Conservation (phyloP, 2,329 filamentous ascomycete species). For the Clonostachys rhizophaga region DNA sequence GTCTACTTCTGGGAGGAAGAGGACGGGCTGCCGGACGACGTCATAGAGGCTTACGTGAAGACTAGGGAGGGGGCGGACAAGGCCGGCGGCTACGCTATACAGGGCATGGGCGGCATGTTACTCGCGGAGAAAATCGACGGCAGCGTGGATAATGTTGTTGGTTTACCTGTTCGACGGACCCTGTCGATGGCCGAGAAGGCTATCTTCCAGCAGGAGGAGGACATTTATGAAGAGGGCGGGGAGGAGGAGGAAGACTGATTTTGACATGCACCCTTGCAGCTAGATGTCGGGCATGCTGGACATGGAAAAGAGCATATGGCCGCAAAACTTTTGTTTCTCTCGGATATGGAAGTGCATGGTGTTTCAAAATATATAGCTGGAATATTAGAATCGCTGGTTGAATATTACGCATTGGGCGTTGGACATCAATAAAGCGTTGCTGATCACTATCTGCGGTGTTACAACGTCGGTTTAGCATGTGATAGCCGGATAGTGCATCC, state of each 20-base stretch:
- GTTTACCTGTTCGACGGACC: conserved; percentile 74
- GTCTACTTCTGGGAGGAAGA: conserved; percentile 75
- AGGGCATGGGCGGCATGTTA: conserved; percentile 81
- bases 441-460: too few relatives aligned
- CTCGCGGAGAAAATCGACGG: conserved; percentile 88
- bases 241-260: background rate
- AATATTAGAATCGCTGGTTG: too few relatives aligned
- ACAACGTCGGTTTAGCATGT: too few relatives aligned
- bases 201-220: conserved; percentile 65
- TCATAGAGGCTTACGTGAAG: conserved; percentile 72
- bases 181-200: conserved; percentile 84
- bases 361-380: too few relatives aligned
- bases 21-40: conserved; percentile 65
- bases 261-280: background rate
- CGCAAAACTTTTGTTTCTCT: too few relatives aligned
- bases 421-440: too few relatives aligned
- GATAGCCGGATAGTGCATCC: too few relatives aligned
- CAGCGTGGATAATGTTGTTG: conserved; percentile 89
- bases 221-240: conserved; percentile 12
- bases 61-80: conserved; percentile 94
- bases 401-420: too few relatives aligned
- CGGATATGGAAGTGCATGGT: too few relatives aligned
- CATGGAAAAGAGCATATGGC: too few relatives aligned
- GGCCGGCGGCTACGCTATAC: conserved; percentile 91
- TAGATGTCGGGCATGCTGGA: too few relatives aligned